phyloP scores from a whole-genome alignment of 495 filamentous ascomycete genomes.

The Daldinia concentrica region DNA sequence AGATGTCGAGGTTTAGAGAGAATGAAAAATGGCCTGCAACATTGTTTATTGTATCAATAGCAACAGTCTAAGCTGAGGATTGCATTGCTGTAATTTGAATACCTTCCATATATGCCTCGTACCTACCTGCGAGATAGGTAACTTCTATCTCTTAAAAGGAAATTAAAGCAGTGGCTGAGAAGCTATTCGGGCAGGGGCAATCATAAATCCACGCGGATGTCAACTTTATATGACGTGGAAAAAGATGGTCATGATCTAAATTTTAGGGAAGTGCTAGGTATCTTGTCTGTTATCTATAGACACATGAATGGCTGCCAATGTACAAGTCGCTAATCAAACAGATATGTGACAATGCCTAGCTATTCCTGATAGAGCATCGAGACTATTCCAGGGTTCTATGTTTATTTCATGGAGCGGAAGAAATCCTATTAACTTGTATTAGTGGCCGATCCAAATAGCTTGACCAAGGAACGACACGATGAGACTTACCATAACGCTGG shows the following conservation, averaged over 20 bases:
- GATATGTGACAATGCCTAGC: background rate
- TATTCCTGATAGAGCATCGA: background rate
- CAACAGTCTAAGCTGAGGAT: too few relatives aligned
- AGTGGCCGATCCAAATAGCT: background rate
- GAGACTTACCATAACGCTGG: slow-evolving; percentile 34
- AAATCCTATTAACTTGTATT: slow-evolving; percentile 22
- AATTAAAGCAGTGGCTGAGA: background rate
- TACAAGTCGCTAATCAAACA: slow-evolving; percentile 22
- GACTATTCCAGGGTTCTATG: slow-evolving; percentile 13
- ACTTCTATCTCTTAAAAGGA: too few relatives aligned
- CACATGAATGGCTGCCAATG: slow-evolving; percentile 22
- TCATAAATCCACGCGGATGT: background rate
- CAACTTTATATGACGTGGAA: background rate
- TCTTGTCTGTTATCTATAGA: slow-evolving; percentile 34
- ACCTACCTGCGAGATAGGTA: background rate
- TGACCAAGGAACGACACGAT: background rate
- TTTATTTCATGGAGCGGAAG: slow-evolving; percentile 37
- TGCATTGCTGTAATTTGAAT: background rate
- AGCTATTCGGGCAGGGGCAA: background rate
- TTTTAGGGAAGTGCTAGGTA: slow-evolving; percentile 9
- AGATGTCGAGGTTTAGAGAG: too few relatives aligned
- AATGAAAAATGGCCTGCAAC: too few relatives aligned
- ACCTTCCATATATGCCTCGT: background rate
- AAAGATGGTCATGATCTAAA: background rate
- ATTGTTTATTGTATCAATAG: too few relatives aligned